Conservation (phyloP, 2,329 filamentous ascomycete genomes). For the Didymellaceae sp. region DNA sequence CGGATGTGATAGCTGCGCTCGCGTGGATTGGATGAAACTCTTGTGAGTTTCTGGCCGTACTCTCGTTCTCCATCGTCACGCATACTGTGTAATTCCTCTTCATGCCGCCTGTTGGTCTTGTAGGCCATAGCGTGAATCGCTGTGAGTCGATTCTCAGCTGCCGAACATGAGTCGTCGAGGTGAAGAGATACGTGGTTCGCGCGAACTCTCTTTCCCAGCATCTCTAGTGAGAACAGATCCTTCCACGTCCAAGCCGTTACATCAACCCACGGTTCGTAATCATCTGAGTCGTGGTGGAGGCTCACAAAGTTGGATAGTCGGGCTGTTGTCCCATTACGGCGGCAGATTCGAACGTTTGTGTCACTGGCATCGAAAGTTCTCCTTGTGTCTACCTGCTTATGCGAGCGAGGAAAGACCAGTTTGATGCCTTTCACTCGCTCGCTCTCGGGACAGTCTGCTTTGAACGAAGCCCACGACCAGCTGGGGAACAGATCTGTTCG, state of each 20-base stretch:
- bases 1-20: conserved; percentile 1
- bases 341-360: not conserved
- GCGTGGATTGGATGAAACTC: not conserved
- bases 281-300: not conserved
- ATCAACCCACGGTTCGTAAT: not conserved
- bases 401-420: not conserved
- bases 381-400: not conserved
- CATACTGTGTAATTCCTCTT: not conserved
- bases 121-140: not conserved
- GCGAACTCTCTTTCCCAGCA: not conserved
- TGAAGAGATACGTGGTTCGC: not conserved
- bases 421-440: not conserved
- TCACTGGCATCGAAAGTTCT: not conserved
- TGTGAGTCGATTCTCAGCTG: not conserved
- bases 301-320: not conserved
- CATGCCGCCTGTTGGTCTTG: not conserved
- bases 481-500: not conserved
- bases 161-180: not conserved
- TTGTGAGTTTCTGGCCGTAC: not conserved
- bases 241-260: conserved; percentile 1
- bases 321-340: not conserved
- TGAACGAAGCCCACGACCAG: conserved; percentile 6
- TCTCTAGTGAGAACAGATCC: not conserved
- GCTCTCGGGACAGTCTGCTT: not conserved
- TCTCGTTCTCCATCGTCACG: not conserved